Evolutionary conservation across 495 filamentous ascomycete genomes (phyloP), one percentile per base, ranked within the genome.

Genomic region (Lophiotrema nucula): DNA sequence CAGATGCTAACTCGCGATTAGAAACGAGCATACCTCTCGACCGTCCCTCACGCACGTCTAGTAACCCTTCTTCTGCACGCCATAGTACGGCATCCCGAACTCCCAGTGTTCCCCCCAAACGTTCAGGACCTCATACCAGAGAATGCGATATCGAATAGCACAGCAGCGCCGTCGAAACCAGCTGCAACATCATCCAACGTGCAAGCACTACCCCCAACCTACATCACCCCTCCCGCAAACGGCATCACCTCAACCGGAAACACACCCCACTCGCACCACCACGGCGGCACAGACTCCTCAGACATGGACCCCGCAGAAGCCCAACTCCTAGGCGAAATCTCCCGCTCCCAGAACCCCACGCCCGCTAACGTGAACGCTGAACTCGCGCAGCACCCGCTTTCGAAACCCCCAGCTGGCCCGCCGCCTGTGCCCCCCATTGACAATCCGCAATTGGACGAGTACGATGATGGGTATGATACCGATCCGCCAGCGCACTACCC

Each of bases 1-100:
- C 22, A 26, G 18, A 41, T 16, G 8, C 47, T 44, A 59, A 62
- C 43, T 18, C n/a, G 5, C 3, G 10, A 3, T 13, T 53, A 79
- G 76, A 78, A 80, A 72, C 75, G 74, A 51, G 57, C 68, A 24
- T 80, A 81, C 67, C 68, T 82, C 47, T 65, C 64, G n/a, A 69
- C 70, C 27, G 64, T 80, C 39, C 64, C 77, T 8, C 69, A 68
- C 10, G 47, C 62, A 12, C 67, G 73, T 13, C 70, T 82, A 5
- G 70, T 81, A 11, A 72, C 70, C 24, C 69, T 82, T 12, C 73
- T 82, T 23, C 51, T 79, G 6, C 71, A 77, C 53, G 66, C 74
- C 12, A 74, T 66, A 24, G 65, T 64, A n/a, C 54, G 73, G 46
- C 66, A 76, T 26, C 70, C 72, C 0, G 67, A 71, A 28, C 65